These are phyloP conservation scores for Rhododendron williamsianum DNA, from an alignment of 148 eudicot species.

Conservation along the genomic window DNA sequence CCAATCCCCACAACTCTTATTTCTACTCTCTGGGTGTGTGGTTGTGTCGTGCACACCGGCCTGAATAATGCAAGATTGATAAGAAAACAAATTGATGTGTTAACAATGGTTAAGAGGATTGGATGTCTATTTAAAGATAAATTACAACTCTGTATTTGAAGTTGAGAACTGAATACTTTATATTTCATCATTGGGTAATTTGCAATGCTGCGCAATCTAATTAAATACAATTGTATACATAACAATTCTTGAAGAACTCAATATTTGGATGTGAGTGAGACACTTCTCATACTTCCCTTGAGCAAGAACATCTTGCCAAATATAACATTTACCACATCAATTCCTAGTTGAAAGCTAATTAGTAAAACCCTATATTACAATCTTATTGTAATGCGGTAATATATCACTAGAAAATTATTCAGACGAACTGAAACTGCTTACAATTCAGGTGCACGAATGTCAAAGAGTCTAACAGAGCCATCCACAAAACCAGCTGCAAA, in stretches of 20 bases:
- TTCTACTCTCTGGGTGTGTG: constrained; percentile 62
- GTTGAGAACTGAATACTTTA: not conserved
- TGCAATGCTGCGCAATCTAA: not conserved
- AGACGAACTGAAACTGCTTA: constrained; percentile 27
- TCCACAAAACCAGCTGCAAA: constrained; percentile 86
- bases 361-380: not conserved
- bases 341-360: not conserved
- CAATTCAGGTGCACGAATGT: constrained; percentile 81
- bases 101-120: not conserved
- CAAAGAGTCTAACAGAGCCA: constrained; percentile 83
- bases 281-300: not conserved
- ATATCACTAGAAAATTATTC: not conserved
- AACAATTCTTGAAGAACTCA: not conserved
- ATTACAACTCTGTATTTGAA: not conserved
- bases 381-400: not conserved
- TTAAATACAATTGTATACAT: not conserved
- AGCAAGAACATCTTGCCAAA: not conserved
- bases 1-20: constrained; percentile 71
- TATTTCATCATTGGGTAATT: not conserved
- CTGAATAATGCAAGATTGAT: constrained; percentile 26
- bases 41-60: constrained; percentile 64
- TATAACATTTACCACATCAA: not conserved
- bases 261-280: not conserved
- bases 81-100: not conserved
- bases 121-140: not conserved